These are phyloP conservation scores for Ceratocystis alfenasii DNA, from an alignment of 2,329 filamentous ascomycete species.

Conservation along the genomic window DNA sequence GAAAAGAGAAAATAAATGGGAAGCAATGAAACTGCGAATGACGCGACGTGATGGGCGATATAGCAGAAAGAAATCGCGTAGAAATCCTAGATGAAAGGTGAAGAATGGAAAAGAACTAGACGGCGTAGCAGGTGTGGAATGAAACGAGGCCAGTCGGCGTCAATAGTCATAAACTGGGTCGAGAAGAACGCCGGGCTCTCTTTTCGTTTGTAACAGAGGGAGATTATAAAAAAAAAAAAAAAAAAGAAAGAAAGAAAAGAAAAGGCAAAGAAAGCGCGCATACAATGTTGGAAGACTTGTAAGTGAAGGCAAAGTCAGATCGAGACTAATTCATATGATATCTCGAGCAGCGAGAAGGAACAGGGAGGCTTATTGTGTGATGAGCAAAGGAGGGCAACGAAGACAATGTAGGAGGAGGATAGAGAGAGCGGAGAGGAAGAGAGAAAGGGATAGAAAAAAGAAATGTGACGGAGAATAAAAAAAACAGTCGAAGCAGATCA, in stretches of 20 bases:
- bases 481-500: conserved; percentile 15
- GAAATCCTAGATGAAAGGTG: background rate
- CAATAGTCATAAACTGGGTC: background rate
- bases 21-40: background rate
- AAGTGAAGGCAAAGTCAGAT: background rate
- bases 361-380: background rate
- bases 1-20: background rate
- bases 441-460: background rate
- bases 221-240: too few relatives aligned
- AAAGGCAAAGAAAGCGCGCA: conserved; percentile 7
- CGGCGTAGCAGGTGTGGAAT: conserved; percentile 1
- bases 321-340: background rate
- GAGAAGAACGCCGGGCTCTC: conserved; percentile 5
- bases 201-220: background rate
- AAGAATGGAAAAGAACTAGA: conserved; percentile 14
- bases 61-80: conserved; percentile 7
- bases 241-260: conserved; percentile 9
- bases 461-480: conserved; percentile 12
- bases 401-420: conserved; percentile 1
- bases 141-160: conserved; percentile 3
- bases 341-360: background rate
- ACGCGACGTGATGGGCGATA: conserved; percentile 2
- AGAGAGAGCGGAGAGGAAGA: background rate
- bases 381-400: background rate
- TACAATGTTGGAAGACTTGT: background rate